Evolutionary conservation across 176 grass and related monocot genomes (phyloP).

Genomic region (Avena atlantica): DNA sequence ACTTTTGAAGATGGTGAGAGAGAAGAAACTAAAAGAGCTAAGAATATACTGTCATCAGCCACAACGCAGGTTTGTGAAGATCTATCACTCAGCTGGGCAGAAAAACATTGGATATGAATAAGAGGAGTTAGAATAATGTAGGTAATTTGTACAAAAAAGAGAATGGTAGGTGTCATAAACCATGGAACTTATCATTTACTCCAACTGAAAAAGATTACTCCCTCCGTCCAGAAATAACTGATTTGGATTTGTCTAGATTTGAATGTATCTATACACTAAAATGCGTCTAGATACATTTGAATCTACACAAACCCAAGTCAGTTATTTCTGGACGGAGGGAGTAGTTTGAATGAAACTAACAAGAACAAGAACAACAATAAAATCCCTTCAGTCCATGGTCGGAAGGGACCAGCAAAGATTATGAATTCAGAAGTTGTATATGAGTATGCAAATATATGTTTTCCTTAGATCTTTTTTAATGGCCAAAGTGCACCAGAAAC

Average conservation of each 20-base stretch:
- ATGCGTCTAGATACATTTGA: no score
- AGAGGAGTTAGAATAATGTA: slow-evolving; percentile 26
- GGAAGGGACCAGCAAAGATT: background rate
- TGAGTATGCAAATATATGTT: background rate
- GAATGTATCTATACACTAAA: no score
- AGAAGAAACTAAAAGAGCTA: slow-evolving; percentile 65
- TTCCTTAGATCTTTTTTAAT: background rate
- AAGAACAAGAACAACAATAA: background rate
- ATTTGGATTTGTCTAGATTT: no score
- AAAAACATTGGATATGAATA: slow-evolving; percentile 41
- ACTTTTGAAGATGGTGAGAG: slow-evolving; percentile 74
- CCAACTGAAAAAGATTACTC: slow-evolving; percentile 3
- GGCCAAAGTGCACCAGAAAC: background rate
- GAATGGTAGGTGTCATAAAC: slow-evolving; percentile 24
- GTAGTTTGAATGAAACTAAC: no score
- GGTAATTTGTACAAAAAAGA: background rate
- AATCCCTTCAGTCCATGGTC: background rate
- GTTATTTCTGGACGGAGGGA: no score
- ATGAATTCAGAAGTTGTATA: slow-evolving; percentile 19
- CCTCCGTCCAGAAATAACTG: no score
- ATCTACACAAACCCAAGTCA: no score
- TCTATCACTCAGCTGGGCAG: slow-evolving; percentile 63
- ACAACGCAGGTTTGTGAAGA: slow-evolving; percentile 75
- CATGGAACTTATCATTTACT: background rate
- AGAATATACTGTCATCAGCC: slow-evolving; percentile 88